Evolutionary conservation across 441 rosid species (phyloP), one percentile per base, ranked within the genome.

Genomic region (Rhodomyrtus psidioides): DNA sequence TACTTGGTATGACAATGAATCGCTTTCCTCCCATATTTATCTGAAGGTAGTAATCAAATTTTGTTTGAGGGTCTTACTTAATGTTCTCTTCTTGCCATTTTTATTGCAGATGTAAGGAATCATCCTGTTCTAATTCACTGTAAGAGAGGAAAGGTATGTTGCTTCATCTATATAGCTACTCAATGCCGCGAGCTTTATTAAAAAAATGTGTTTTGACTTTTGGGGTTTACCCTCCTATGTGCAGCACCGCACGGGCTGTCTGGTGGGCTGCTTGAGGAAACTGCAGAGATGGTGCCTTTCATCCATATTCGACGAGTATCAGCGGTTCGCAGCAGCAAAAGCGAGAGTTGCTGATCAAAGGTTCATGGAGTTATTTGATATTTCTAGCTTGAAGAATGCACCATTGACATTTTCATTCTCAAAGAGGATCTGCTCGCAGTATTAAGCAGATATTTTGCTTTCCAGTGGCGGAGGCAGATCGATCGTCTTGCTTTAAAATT

Each of bases 51-150:
- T 54, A 30, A 54, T 56, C 1, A 65, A 65, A 65, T 34, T 65
- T 65, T 42, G 79, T 65, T 65, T 21, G 79, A 65, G n/a, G 49
- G 5, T 65, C 53, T 51, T 51, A 12, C 49, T 65, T 34, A 14
- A 55, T 12, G 74, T 55, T 81, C 34, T 44, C 19, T 85, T 84
- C 82, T 83, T 30, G 81, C 54, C 59, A 27, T 26, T 82, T 83
- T 34, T 82, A 51, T 81, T 82, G 85, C 89, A 94, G 96, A 94
- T 89, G 93, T 90, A 85, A 92, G 92, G 90, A 94, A 93, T 85
- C 96, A 94, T 84, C 96, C 96, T 6, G 87, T 94, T 88, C 82
- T 94, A 83, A 93, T 94, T 87, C 96, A 94, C 88, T 94, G 96
- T 86, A 94, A 94, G 54, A 89, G 96, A 70, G 96, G 96, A 88